Evolutionary conservation across 352 stramenopile genomes (phyloP), one percentile per base, ranked within the genome.

Genomic region (Phytophthora podocarpi): DNA sequence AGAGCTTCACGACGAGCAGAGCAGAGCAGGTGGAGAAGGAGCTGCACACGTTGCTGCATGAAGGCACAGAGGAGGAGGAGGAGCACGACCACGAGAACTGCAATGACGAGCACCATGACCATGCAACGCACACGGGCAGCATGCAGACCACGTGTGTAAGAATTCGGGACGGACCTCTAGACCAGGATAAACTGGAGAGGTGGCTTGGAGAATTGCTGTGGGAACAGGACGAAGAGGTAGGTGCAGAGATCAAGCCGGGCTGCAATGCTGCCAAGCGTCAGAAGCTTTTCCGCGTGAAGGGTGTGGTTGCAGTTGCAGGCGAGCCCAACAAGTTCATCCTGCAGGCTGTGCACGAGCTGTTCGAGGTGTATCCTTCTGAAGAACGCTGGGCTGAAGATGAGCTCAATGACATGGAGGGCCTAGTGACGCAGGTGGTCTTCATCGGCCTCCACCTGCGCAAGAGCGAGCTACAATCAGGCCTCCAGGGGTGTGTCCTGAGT

Each of bases 321-420:
- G 78, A 89, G 32, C 21, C 51, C 4, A 77, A 80, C 47, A 94
- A 94, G 63, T 88, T 80, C 45, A 88, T 94, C 18, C 64, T 94
- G 23, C 85, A 94, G 50, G 85, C 81, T n/a, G 85, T 94, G 31
- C 82, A 93, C 43, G 83, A 94, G 52, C 59, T 93, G 15, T 94
- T 93, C 43, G 83, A 92, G 34, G 76, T 94, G 18, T 90, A 89
- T 58, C 55, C 72, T 16, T 86, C 77, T 4, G 70, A 90, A 40
- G 83, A 92, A 51, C 36, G 37, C 16, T 92, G 82, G 82, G 34
- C 35, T 23, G 51, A 67, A 23, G 41, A 34, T 3, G 60, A 71
- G 18, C 18, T 67, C 5, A 36, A 34, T 10, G 23, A 12, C 18
- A 49, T 55, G 20, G 52, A 65, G 26, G 21, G 15, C 13, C 55